phyloP scores from a whole-genome alignment of 139 green algal genomes.

The Raphidocelis subcapitata region DNA sequence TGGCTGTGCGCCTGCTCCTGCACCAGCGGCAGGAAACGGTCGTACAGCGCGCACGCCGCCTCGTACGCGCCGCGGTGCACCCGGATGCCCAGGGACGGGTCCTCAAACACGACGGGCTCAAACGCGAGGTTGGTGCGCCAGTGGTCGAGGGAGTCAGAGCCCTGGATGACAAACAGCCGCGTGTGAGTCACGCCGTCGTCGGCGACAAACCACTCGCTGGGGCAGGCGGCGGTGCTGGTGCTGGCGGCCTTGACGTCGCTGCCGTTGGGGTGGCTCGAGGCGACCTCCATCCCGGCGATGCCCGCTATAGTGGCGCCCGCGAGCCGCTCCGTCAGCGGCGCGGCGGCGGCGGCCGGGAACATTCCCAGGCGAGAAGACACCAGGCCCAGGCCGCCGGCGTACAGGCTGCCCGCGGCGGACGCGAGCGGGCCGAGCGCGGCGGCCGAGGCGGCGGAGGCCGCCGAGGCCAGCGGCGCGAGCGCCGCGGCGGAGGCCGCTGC shows the following conservation, averaged over 20 bases:
- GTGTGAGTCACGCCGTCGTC: conserved; percentile 63
- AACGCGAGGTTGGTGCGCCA: conserved; percentile 92
- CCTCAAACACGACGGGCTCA: conserved; percentile 95
- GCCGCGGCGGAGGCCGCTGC: conserved; percentile 31
- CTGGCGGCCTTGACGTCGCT: conserved; percentile 17
- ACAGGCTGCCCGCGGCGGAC: conserved; percentile 34
- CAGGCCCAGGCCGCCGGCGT: conserved; percentile 37
- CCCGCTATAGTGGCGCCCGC: conserved; percentile 9
- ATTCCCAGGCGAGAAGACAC: conserved; percentile 27
- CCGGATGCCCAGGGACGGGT: conserved; percentile 61
- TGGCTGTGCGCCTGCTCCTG: conserved; percentile 75
- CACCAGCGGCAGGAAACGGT: conserved; percentile 86
- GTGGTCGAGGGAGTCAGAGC: conserved; percentile 73
- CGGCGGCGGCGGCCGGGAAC: conserved; percentile 2
- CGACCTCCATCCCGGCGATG: conserved; percentile 20
- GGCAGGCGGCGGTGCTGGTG: conserved; percentile 33
- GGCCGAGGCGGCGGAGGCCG: conserved; percentile 5
- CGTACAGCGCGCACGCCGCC: conserved; percentile 82
- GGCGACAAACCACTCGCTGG: conserved; percentile 82
- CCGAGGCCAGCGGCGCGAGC: conserved; percentile 2
- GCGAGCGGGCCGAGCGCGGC: conserved; percentile 34
- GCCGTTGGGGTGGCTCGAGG: conserved; percentile 8
- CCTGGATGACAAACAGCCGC: conserved; percentile 85
- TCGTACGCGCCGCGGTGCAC: conserved; percentile 96
- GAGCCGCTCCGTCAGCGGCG: conserved; percentile 26